Evolutionary conservation across 768 basidiomycete species (phyloP).

Genomic region (Solioccasus polychromus): DNA sequence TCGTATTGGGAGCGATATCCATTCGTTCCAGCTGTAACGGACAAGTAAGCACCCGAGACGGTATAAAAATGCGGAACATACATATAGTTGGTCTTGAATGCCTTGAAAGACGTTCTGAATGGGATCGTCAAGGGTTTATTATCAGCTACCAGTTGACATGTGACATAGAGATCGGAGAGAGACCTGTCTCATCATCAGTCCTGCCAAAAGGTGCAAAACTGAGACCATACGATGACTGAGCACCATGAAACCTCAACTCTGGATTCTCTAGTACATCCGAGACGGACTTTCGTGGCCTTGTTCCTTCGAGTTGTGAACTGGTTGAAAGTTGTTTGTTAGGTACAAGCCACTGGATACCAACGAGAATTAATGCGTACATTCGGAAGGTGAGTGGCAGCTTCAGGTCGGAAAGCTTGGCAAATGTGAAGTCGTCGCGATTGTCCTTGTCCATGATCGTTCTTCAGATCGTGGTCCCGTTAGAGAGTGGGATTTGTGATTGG

Average conservation of each 20-base stretch:
- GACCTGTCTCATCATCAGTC: slow-evolving; percentile 48
- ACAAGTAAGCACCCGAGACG: not conserved
- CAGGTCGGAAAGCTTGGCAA: slow-evolving; percentile 86
- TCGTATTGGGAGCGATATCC: slow-evolving; percentile 86
- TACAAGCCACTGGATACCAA: not conserved
- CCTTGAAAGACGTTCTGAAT: slow-evolving; percentile 88
- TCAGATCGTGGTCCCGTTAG: not conserved
- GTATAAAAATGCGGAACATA: slow-evolving; percentile 34
- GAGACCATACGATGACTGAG: slow-evolving; percentile 62
- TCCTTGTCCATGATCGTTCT: slow-evolving; percentile 49
- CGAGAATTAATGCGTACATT: slow-evolving; percentile 49
- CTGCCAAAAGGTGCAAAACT: slow-evolving; percentile 4
- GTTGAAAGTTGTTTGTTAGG: not conserved
- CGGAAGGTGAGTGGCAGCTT: slow-evolving; percentile 85
- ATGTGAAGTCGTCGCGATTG: slow-evolving; percentile 85
- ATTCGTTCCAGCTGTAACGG: slow-evolving; percentile 87
- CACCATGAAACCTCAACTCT: slow-evolving; percentile 78
- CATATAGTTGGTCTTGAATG: slow-evolving; percentile 83
- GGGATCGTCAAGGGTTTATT: slow-evolving; percentile 92
- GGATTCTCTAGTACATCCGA: slow-evolving; percentile 83
- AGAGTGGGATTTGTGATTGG: not conserved
- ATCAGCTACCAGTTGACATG: slow-evolving; percentile 87
- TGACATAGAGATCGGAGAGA: slow-evolving; percentile 90
- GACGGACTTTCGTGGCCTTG: slow-evolving; percentile 64
- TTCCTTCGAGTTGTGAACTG: slow-evolving; percentile 86